Base-by-base conservation (phyloP, 495 filamentous ascomycete genomes). In the Xeromyces bisporus region DNA sequence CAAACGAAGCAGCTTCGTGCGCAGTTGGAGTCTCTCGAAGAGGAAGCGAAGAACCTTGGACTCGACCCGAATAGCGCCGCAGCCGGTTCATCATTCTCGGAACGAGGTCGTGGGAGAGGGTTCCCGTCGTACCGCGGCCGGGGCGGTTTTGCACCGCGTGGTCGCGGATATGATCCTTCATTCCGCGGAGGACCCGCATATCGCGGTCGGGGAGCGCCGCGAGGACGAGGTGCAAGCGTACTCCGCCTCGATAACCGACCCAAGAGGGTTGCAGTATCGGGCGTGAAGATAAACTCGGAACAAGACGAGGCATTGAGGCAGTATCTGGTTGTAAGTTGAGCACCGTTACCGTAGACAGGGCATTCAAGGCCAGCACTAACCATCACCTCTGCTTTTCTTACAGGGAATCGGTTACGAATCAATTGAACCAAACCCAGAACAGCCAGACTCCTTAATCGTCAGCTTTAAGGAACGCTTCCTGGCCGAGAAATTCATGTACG, bases 231-330 rank as follows among this genome's bases (percentile, higher is more conserved):
- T 13, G 56, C 55, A 32, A 77, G 75, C 5, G 71, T 79, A 7
- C 75, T 81, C 41, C 81, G 78, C 20, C 60, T 97, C 15, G 89
- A 97, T 44, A 92, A 92, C 43, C 66, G 89, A 15, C 78, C 89
- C 1, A 83, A 75, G 55, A 73, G 66, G 32, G 66, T 97, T 8
- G 65, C 69, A 3, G 60, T 97, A 14, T 64, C 71, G 13, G 81
- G 78, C 6, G 64, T 78, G 12, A 72, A 80, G 34, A 67, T 77
- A 28, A 68, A 73, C 18, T 55, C 67, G 1, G 73, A 74, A 35
- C 76, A 71, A 50, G 85, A 94, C 37, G 89, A 96, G 47, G 74
- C 72, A 2, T 62, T 97, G 38, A 60, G 85, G 31, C 76, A 89
- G 43, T 80, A 85, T 49, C 66, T 94, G 29, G 73, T 93, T 46